phyloP scores from a whole-genome alignment of 78 protist genomes.

The Dictyostelium intermedium region DNA sequence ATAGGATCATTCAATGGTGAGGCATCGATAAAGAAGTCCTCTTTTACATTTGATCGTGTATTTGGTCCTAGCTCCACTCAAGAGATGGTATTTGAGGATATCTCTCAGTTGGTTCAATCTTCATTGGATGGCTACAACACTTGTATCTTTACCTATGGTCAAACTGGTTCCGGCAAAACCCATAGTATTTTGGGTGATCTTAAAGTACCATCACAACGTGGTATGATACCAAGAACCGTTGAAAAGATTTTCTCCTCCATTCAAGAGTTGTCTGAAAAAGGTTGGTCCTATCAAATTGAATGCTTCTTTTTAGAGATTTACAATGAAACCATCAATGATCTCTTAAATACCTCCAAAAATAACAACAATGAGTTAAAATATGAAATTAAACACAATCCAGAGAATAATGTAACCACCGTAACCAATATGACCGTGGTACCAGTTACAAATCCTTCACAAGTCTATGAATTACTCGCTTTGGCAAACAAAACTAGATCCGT shows the following conservation, averaged over 20 bases:
- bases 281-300: conserved; percentile 73
- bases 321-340: conserved; percentile 83
- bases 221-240: conserved; percentile 87
- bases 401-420: neutral
- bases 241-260: conserved; percentile 60
- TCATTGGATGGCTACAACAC: conserved; percentile 92
- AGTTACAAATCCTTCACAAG: conserved; percentile 51
- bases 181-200: conserved; percentile 89
- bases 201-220: conserved; percentile 8
- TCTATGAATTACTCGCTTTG: conserved; percentile 22
- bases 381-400: conserved; percentile 60
- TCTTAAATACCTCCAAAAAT: neutral
- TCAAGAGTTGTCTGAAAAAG: conserved; percentile 19
- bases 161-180: conserved; percentile 93
- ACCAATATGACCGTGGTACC: conserved; percentile 23
- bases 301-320: conserved; percentile 85
- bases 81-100: conserved; percentile 87
- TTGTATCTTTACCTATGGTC: conserved; percentile 95
- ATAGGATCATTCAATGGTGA: neutral
- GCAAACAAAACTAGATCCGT: conserved; percentile 80
- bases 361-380: neutral
- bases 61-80: conserved; percentile 83
- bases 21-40: neutral
- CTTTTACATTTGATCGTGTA: conserved; percentile 81
- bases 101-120: conserved; percentile 81